Evolutionary conservation across 2,329 filamentous ascomycete genomes (phyloP).

Genomic region (Scedosporium minutisporum): DNA sequence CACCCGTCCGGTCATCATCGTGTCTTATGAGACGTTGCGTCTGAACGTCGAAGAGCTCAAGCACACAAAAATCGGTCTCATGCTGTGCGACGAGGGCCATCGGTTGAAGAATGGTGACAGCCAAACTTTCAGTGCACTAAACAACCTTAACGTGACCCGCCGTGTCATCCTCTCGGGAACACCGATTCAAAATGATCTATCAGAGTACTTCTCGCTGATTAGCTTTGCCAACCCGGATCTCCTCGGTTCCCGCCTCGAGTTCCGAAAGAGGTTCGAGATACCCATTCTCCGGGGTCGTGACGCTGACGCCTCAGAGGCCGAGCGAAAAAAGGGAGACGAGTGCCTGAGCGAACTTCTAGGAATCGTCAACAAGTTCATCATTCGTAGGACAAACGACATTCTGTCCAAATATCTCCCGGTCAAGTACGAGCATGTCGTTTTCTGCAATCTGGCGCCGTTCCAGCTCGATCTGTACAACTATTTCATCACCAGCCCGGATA

Average conservation of each 20-base stretch:
- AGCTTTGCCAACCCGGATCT: conserved; percentile 94
- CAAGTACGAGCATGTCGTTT: conserved; percentile 99
- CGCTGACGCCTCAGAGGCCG: conserved; percentile 74
- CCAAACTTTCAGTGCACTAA: conserved; percentile 86
- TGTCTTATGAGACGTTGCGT: conserved; percentile 92
- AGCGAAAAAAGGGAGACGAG: conserved; percentile 74
- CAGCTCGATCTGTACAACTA: conserved; percentile 92
- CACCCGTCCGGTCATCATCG: conserved; percentile 87
- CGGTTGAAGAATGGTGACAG: conserved; percentile 94
- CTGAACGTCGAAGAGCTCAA: conserved; percentile 85
- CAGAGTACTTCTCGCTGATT: conserved; percentile 91
- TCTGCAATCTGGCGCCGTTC: conserved; percentile 89
- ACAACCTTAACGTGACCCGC: conserved; percentile 78
- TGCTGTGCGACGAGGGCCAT: conserved; percentile 95
- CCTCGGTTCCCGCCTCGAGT: conserved; percentile 79
- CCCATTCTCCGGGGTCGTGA: conserved; percentile 89
- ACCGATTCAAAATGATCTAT: conserved; percentile 96
- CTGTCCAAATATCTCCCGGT: conserved; percentile 93
- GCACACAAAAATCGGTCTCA: conserved; percentile 79
- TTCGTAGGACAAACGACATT: conserved; percentile 94
- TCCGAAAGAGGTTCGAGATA: conserved; percentile 87
- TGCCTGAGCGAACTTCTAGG: conserved; percentile 70
- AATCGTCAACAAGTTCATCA: conserved; percentile 96
- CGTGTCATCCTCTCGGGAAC: conserved; percentile 94
- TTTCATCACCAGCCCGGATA: conserved; percentile 92